A percentile compares a stretch with the other conserved stretches of the same genome.
Evolutionary conservation across 371 early-diverging fungal genomes (phyloP).

Genomic region (Mortierella sp.): DNA sequence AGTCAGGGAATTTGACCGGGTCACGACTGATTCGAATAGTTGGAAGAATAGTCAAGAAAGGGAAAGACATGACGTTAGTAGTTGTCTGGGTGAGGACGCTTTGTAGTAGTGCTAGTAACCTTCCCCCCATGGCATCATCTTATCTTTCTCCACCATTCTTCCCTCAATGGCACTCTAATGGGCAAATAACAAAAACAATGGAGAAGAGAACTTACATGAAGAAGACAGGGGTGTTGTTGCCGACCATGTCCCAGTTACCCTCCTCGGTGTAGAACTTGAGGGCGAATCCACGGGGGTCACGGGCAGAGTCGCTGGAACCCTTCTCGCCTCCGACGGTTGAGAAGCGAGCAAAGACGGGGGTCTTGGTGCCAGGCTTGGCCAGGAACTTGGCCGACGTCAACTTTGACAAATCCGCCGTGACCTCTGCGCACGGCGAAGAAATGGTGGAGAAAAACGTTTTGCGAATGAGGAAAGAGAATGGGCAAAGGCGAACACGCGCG

Average conservation of each 20-base stretch:
- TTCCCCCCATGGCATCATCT: background rate
- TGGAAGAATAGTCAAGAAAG: background rate
- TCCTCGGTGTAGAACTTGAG: constrained; percentile 82
- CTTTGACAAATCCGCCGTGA: constrained; percentile 68
- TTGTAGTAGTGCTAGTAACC: background rate
- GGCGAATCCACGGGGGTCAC: constrained; percentile 78
- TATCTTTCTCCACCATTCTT: background rate
- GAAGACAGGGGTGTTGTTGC: constrained; percentile 79
- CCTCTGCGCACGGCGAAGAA: constrained; percentile 16
- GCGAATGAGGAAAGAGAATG: background rate
- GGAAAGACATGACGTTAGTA: constrained; percentile 23
- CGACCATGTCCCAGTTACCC: constrained; percentile 81
- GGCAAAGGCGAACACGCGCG: background rate
- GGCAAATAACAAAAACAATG: background rate
- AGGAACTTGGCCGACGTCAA: constrained; percentile 73
- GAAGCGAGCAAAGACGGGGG: constrained; percentile 77
- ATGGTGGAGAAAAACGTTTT: background rate
- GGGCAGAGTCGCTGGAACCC: constrained; percentile 70
- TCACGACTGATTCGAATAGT: constrained; percentile 61
- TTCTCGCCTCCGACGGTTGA: constrained; percentile 79
- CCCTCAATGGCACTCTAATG: background rate
- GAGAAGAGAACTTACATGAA: constrained; percentile 59
- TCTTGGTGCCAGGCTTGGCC: constrained; percentile 67
- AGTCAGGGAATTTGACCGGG: constrained; percentile 77
- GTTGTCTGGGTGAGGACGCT: constrained; percentile 1